Evolutionary conservation across 257 asterid genomes (phyloP).

Genomic region (Thymus quinquecostatus): DNA sequence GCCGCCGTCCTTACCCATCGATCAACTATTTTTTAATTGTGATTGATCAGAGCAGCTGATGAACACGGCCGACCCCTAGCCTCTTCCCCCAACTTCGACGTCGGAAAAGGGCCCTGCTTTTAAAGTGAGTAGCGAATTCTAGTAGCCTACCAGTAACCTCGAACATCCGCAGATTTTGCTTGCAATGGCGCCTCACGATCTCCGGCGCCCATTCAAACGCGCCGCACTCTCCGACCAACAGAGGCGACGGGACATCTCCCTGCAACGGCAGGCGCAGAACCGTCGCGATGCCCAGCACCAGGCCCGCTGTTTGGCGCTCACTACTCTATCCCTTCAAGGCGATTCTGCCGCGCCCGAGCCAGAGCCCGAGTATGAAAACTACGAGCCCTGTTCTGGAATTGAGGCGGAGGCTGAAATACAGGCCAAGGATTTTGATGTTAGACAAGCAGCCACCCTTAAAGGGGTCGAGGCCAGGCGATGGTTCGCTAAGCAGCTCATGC

Average conservation of each 20-base stretch:
- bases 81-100: too few relatives aligned
- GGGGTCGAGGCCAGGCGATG: constrained; percentile 85
- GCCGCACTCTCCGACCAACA: constrained; percentile 89
- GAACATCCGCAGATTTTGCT: not conserved
- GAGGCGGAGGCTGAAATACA: constrained; percentile 36
- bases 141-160: not conserved
- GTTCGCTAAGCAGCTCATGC: constrained; percentile 97
- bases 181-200: constrained; percentile 74
- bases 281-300: constrained; percentile 87
- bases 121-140: not conserved
- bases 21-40: too few relatives aligned
- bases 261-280: constrained; percentile 76
- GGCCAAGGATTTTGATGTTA: constrained; percentile 50
- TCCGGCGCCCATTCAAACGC: constrained; percentile 90
- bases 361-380: constrained; percentile 25
- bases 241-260: constrained; percentile 78
- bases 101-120: not conserved
- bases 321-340: constrained; percentile 60
- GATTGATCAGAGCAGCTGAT: too few relatives aligned
- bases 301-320: constrained; percentile 82
- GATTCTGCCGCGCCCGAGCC: constrained; percentile 39
- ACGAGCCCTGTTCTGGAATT: constrained; percentile 28
- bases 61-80: too few relatives aligned
- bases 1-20: too few relatives aligned
- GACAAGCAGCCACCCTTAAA: constrained; percentile 65